A percentile compares a stretch with the other conserved stretches of the same genome.
phyloP scores from a whole-genome alignment of 345 rosid genomes.

The Eucalyptus melliodora region DNA sequence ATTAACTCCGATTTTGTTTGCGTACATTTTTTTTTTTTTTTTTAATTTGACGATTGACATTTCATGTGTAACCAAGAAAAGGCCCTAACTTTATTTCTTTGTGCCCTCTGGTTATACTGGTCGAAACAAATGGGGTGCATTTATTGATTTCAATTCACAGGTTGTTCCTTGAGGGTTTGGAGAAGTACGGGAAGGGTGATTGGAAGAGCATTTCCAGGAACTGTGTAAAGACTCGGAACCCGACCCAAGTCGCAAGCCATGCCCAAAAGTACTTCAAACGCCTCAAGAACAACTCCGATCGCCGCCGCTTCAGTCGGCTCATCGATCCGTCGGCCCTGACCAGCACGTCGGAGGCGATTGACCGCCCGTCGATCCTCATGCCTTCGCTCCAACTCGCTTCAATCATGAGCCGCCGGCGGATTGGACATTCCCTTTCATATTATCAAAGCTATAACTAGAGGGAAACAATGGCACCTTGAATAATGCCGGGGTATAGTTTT shows the following conservation, averaged over 20 bases:
- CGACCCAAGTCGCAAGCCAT: constrained; percentile 15
- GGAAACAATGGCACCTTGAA: background rate
- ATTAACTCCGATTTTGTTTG: background rate
- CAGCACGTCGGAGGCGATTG: background rate
- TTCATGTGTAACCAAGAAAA: background rate
- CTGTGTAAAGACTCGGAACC: background rate
- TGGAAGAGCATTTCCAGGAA: constrained; percentile 11
- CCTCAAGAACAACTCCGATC: background rate
- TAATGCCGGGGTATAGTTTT: background rate
- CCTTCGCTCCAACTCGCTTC: background rate
- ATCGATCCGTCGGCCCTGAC: background rate
- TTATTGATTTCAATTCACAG: background rate
- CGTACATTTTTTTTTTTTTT: background rate
- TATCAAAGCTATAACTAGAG: background rate
- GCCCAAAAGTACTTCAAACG: constrained; percentile 11
- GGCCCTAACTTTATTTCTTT: background rate
- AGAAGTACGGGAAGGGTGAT: constrained; percentile 6
- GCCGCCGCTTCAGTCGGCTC: background rate
- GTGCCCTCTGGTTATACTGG: background rate
- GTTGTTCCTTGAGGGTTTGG: constrained; percentile 5
- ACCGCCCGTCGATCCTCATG: background rate
- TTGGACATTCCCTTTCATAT: background rate
- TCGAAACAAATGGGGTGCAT: background rate
- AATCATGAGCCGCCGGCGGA: background rate
- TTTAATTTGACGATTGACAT: background rate